Conservation (phyloP, 371 early-diverging fungal genomes). For the Rhizopus microsporus region DNA sequence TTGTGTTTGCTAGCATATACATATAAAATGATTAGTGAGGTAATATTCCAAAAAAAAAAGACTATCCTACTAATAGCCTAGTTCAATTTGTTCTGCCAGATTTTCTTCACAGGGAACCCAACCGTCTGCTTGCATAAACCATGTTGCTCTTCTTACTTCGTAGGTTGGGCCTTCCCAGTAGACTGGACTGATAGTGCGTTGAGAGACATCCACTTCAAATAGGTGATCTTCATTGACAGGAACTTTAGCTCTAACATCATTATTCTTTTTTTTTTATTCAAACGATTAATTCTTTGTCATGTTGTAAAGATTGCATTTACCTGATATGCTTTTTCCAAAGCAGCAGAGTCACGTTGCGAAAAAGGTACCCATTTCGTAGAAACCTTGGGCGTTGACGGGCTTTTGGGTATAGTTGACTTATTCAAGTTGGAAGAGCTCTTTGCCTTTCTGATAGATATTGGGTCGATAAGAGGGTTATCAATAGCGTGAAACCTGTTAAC, state of each 20-base stretch:
- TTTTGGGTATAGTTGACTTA: slow-evolving; percentile 21
- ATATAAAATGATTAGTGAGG: no score
- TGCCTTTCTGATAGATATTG: slow-evolving; percentile 25
- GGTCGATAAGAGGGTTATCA: slow-evolving; percentile 30
- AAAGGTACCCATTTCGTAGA: slow-evolving; percentile 62
- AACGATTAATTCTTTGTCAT: background rate
- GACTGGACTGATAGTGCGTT: slow-evolving; percentile 70
- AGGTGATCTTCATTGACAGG: slow-evolving; percentile 77
- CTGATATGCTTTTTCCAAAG: slow-evolving; percentile 59
- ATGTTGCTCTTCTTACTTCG: slow-evolving; percentile 80
- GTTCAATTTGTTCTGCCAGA: slow-evolving; percentile 77
- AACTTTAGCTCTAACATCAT: slow-evolving; percentile 40
- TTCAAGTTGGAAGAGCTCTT: slow-evolving; percentile 22
- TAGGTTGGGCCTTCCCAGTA: slow-evolving; percentile 84
- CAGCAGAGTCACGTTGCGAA: slow-evolving; percentile 58
- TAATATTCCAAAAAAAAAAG: background rate
- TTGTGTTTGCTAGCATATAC: slow-evolving; percentile 51
- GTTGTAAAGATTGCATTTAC: slow-evolving; percentile 18
- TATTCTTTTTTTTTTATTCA: slow-evolving; percentile 18
- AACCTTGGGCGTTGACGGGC: slow-evolving; percentile 25
- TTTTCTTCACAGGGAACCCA: slow-evolving; percentile 82
- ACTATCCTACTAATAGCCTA: slow-evolving; percentile 67
- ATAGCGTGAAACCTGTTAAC: slow-evolving; percentile 36
- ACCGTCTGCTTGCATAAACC: slow-evolving; percentile 75
- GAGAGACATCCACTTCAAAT: slow-evolving; percentile 75